Conservation (phyloP, 805 yeast species). For the Cyberlindnera xylosilytica region DNA sequence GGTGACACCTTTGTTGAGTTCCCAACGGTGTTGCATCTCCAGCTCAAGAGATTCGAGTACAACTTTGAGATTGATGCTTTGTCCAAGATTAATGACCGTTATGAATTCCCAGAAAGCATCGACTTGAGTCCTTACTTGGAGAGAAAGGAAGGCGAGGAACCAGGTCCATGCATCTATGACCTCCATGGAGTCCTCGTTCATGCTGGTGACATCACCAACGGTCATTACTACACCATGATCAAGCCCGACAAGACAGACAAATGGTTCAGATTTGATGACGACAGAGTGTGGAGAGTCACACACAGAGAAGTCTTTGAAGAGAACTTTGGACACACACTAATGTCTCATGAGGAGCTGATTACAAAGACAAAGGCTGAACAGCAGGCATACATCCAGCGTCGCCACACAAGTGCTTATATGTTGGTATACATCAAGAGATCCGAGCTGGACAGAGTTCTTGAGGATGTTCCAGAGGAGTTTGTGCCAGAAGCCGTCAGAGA, state of each 20-base stretch:
- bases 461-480: constrained; percentile 49
- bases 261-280: constrained; percentile 96
- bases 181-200: constrained; percentile 95
- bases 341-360: constrained; percentile 45
- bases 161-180: constrained; percentile 68
- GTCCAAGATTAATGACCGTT: constrained; percentile 88
- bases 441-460: constrained; percentile 54
- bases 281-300: constrained; percentile 85
- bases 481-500: constrained; percentile 43
- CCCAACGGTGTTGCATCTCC: constrained; percentile 92
- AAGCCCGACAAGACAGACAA: constrained; percentile 66
- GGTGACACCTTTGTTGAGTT: constrained; percentile 90
- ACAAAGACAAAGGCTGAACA: constrained; percentile 57
- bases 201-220: constrained; percentile 92
- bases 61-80: constrained; percentile 86
- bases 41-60: constrained; percentile 90
- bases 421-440: constrained; percentile 81
- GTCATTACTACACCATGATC: constrained; percentile 94
- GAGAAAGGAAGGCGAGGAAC: constrained; percentile 36
- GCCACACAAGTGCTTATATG: constrained; percentile 97
- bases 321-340: constrained; percentile 79
- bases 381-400: constrained; percentile 60
- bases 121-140: constrained; percentile 80
- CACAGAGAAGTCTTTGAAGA: constrained; percentile 84
- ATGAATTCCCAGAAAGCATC: constrained; percentile 81